Conservation (phyloP, 2,329 filamentous ascomycete genomes). For the Biscogniauxia marginata region DNA sequence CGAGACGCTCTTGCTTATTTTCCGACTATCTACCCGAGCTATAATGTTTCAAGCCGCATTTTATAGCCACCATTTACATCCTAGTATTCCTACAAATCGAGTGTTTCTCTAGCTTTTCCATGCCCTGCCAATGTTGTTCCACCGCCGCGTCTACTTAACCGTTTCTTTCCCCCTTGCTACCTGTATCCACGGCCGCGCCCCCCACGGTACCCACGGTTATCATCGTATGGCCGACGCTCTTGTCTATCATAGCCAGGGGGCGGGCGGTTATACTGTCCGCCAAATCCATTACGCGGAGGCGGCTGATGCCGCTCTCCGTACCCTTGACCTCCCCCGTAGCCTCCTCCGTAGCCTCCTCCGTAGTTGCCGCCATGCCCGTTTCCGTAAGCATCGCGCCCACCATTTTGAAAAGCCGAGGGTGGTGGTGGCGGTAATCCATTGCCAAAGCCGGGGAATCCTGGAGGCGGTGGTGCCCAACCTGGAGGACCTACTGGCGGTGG, state of each 20-base stretch:
- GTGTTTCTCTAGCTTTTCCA: background rate
- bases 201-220: constrained; percentile 18
- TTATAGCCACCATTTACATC: background rate
- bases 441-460: constrained; percentile 37
- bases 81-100: background rate
- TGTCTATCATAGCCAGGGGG: constrained; percentile 21
- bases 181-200: constrained; percentile 5
- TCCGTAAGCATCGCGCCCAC: constrained; percentile 23
- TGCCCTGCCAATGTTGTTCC: background rate
- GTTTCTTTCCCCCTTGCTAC: constrained; percentile 6
- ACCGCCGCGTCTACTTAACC: background rate
- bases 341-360: constrained; percentile 24
- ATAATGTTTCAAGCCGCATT: background rate
- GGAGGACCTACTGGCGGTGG: constrained; percentile 32
- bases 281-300: constrained; percentile 22
- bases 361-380: constrained; percentile 19
- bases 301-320: constrained; percentile 23
- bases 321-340: constrained; percentile 24
- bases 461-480: constrained; percentile 39
- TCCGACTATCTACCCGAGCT: background rate
- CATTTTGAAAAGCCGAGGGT: constrained; percentile 28
- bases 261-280: constrained; percentile 26
- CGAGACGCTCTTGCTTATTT: background rate
- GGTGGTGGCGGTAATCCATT: constrained; percentile 40
- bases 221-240: constrained; percentile 25